Evolutionary conservation across 2,329 filamentous ascomycete genomes (phyloP).

Genomic region (Chaetothyriales sp.): DNA sequence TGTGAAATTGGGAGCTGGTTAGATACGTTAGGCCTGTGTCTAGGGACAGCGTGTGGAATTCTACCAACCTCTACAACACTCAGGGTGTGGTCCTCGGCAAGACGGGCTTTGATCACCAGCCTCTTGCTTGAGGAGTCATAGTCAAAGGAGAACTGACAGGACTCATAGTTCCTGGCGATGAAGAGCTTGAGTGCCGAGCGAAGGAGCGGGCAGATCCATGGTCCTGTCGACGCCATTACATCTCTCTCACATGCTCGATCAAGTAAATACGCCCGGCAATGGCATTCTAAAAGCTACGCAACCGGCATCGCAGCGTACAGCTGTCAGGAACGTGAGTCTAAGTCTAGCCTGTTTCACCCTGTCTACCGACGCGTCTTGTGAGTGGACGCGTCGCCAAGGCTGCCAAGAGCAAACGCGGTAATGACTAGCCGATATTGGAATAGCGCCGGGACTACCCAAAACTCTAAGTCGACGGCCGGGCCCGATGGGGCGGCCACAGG

Average conservation of each 20-base stretch:
- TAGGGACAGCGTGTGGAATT: not conserved
- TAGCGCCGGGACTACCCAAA: not conserved
- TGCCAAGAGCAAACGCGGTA: not conserved
- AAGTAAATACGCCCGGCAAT: not conserved
- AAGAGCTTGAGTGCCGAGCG: not conserved
- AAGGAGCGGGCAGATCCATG: not conserved
- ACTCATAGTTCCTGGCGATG: not conserved
- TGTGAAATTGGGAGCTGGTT: not conserved
- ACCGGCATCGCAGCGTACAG: no score
- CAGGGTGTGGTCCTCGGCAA: not conserved
- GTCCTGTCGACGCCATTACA: not conserved
- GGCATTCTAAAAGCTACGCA: not conserved
- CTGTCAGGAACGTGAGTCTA: no score
- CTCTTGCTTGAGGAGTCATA: not conserved
- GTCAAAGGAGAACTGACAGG: not conserved
- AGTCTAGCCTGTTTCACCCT: no score
- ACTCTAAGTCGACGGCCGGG: not conserved
- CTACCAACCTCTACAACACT: not conserved
- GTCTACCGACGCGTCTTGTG: no score
- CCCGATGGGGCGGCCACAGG: no score
- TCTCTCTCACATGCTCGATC: not conserved
- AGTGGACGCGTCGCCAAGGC: not conserved
- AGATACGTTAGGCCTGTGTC: not conserved
- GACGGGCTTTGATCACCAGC: not conserved
- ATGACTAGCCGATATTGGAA: not conserved